phyloP scores from a whole-genome alignment of 2,329 filamentous ascomycete genomes.

The Neopestalotiopsis clavispora region DNA sequence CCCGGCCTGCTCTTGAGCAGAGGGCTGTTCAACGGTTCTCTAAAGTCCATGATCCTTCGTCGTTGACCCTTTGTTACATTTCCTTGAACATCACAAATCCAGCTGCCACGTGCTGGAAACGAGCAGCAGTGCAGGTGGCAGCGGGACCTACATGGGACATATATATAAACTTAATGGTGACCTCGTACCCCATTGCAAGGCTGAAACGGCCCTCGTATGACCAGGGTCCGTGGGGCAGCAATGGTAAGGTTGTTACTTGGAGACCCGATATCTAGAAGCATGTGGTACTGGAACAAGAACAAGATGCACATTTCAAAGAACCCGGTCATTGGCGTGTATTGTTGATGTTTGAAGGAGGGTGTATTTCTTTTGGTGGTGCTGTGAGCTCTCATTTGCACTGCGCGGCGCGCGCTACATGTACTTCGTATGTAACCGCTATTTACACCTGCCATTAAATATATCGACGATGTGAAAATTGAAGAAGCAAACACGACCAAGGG shows the following conservation, averaged over 20 bases:
- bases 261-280: background rate
- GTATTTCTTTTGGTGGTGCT: no score
- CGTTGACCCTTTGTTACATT: background rate
- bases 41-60: background rate
- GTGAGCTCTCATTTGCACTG: no score
- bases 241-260: background rate
- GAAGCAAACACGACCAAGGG: no score
- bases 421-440: no score
- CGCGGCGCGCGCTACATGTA: no score
- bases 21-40: background rate
- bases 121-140: background rate
- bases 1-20: background rate
- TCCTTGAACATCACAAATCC: background rate
- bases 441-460: no score
- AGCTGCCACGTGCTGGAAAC: background rate
- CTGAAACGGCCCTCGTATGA: conserved; percentile 16
- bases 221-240: conserved; percentile 9
- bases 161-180: background rate
- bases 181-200: background rate
- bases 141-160: background rate
- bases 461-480: no score
- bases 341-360: no score
- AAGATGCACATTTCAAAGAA: background rate
- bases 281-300: background rate
- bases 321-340: no score